Conservation (phyloP, 257 asterid genomes). For the Fraxinus americana region DNA sequence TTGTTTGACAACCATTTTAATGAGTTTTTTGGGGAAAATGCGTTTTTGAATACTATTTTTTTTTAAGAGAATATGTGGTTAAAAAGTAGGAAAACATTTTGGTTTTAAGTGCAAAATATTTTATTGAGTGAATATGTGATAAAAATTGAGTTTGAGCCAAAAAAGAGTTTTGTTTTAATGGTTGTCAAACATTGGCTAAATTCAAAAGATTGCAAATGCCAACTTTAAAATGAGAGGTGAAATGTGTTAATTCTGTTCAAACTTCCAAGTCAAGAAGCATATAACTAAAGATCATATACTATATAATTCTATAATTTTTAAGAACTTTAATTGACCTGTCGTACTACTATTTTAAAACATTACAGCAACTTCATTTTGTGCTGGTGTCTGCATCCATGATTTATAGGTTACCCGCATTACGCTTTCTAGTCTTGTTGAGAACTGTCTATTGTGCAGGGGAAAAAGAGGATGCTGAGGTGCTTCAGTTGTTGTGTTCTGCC, state of each 20-base stretch:
- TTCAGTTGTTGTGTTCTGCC: slow-evolving; percentile 33
- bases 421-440: slow-evolving; percentile 23
- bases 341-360: neutral
- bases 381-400: neutral
- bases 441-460: slow-evolving; percentile 33
- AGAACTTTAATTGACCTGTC: neutral
- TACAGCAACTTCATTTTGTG: neutral
- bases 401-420: neutral
- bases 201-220: neutral
- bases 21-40: too few species aligned
- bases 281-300: neutral
- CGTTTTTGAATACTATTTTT: too few species aligned
- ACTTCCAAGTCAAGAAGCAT: neutral
- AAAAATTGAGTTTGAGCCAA: too few species aligned
- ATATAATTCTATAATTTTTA: neutral
- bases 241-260: neutral
- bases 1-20: too few species aligned
- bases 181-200: too few species aligned
- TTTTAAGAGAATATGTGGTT: too few species aligned
- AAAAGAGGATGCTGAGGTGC: slow-evolving; percentile 32
- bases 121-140: too few species aligned
- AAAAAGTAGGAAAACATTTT: too few species aligned
- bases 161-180: too few species aligned
- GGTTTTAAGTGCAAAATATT: too few species aligned
- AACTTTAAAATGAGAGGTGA: neutral